phyloP scores from a whole-genome alignment of 805 yeast species.

The Scheffersomyces ergatensis region DNA sequence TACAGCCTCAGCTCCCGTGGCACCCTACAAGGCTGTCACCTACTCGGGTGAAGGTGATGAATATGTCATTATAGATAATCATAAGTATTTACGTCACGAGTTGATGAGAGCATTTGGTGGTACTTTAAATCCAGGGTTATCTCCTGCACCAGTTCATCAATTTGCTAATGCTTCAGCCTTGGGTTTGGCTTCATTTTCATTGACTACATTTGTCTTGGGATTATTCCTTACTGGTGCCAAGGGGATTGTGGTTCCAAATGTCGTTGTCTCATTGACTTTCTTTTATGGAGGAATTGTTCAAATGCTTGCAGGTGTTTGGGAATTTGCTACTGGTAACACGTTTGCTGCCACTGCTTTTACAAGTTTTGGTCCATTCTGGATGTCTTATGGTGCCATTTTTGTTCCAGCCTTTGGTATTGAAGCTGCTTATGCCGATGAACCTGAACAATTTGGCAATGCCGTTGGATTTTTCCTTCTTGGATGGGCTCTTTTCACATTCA shows the following conservation, averaged over 20 bases:
- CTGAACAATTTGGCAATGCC: constrained; percentile 44
- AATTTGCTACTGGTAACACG: constrained; percentile 58
- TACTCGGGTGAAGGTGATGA: constrained; percentile 20
- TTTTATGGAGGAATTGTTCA: constrained; percentile 65
- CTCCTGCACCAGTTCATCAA: constrained; percentile 43
- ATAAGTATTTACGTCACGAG: constrained; percentile 28
- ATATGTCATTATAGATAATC: constrained; percentile 25
- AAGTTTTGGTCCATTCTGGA: constrained; percentile 70
- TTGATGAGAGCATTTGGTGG: constrained; percentile 36
- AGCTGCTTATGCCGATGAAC: constrained; percentile 45
- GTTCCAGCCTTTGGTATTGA: constrained; percentile 60
- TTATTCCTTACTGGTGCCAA: constrained; percentile 55
- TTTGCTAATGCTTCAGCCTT: constrained; percentile 53
- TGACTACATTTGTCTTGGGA: constrained; percentile 60
- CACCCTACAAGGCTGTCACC: constrained; percentile 5
- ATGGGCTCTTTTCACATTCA: constrained; percentile 62
- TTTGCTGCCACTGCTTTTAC: constrained; percentile 65
- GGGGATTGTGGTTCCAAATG: constrained; percentile 48
- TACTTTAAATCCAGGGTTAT: constrained; percentile 28
- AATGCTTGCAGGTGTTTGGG: constrained; percentile 66
- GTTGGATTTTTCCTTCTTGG: constrained; percentile 59
- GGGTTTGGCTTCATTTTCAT: constrained; percentile 56
- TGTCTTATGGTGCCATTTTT: constrained; percentile 58
- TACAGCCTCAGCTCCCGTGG: neutral
- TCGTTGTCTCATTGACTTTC: constrained; percentile 54